Evolutionary conservation across 441 rosid genomes (phyloP), one percentile per base, ranked within the genome.

Genomic region (Erodium texanum): DNA sequence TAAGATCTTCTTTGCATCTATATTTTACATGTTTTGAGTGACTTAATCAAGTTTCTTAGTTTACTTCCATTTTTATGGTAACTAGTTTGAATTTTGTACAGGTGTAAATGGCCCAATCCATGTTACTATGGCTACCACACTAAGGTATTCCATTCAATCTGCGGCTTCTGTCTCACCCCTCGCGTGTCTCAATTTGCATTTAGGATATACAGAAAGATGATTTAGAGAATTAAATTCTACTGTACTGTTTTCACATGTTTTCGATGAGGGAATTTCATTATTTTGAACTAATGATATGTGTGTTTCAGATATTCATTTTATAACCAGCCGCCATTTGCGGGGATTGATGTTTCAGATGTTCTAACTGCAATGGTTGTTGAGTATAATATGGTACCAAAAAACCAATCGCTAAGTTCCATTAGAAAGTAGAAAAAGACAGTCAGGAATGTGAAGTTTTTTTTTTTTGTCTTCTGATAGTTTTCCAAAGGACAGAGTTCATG

Each of bases 41-140:
- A 23, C 62, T 58, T 58, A 23, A 58, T 58, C 62, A 24, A 15
- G 27, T 58, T 58, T 58, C 62, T 23, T 58, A 12, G 24, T 58
- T 23, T 58, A 14, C 4, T 58, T 58, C 62, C 10, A 10, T 12
- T 9, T 58, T 58, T 11, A 23, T 20, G 9, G 62, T 58, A 22
- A 58, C 27, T 58, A 27, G 29, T 1, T 27, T 58, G 10, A 27
- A 27, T 23, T 10, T 58, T 58, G 27, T 58, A 10, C 62, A 58
- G 62, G 62, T 58, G 62, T 58, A 58, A 58, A 58, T 58, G 62
- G 62, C 18, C 62, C 62, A 5, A 22, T 58, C 24, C 62, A 58
- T 58, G 62, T 22, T 9, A 58, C 62, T 58, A 58, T 58, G 62
- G 62, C 62, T 12, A 58, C 62, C 62, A 58, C 62, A 20, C 62